phyloP scores from a whole-genome alignment of 2,329 filamentous ascomycete genomes.

The Hypoxylon sp. region DNA sequence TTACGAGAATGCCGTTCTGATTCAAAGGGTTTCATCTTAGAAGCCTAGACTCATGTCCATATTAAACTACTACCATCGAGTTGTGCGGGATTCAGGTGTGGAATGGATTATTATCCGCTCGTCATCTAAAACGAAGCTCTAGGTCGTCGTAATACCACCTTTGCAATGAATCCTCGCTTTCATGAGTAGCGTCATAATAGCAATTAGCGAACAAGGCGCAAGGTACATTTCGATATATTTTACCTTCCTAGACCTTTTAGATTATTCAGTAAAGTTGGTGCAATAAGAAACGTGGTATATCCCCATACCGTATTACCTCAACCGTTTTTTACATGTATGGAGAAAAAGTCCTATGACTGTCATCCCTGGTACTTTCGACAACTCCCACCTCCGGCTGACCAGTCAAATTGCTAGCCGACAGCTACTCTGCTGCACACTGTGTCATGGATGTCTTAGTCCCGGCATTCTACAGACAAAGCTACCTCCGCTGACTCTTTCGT shows the following conservation, averaged over 20 bases:
- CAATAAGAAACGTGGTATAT: background rate
- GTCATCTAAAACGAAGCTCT: background rate
- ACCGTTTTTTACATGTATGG: slow-evolving; percentile 14
- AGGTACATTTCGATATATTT: background rate
- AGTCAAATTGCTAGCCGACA: slow-evolving; percentile 16
- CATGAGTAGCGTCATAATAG: too few relatives aligned
- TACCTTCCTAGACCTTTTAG: background rate
- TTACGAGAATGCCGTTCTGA: slow-evolving; percentile 5
- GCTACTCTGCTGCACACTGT: slow-evolving; percentile 32
- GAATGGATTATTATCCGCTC: slow-evolving; percentile 9
- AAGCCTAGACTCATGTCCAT: slow-evolving; percentile 10
- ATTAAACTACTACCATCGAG: slow-evolving; percentile 1
- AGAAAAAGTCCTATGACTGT: slow-evolving; percentile 10
- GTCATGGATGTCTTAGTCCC: slow-evolving; percentile 35
- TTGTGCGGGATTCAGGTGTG: background rate
- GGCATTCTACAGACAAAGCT: slow-evolving; percentile 27
- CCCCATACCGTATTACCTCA: slow-evolving; percentile 1
- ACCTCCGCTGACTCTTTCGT: slow-evolving; percentile 37
- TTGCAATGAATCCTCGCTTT: background rate
- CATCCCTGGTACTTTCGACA: slow-evolving; percentile 9
- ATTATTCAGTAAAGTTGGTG: background rate
- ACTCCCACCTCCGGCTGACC: slow-evolving; percentile 15
- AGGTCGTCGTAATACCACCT: background rate
- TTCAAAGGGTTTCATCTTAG: slow-evolving; percentile 14
- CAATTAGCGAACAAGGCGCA: too few relatives aligned